phyloP scores from a whole-genome alignment of 495 filamentous ascomycete genomes.

The Penicillium coprophilum region DNA sequence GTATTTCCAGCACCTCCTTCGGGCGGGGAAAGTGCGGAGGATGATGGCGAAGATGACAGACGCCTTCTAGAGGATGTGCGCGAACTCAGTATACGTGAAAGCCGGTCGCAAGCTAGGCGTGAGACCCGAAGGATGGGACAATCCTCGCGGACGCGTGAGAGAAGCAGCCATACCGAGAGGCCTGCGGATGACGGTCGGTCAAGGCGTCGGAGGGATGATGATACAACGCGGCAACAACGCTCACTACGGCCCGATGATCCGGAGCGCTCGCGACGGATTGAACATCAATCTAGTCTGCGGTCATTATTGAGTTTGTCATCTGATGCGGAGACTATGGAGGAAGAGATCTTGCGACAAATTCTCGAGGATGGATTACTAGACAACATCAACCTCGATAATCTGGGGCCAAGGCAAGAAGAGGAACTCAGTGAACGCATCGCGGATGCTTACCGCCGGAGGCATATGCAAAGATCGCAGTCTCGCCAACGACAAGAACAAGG shows the following conservation, averaged over 20 bases:
- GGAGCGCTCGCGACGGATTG: slow-evolving; percentile 55
- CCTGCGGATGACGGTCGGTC: slow-evolving; percentile 38
- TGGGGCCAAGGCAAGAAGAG: slow-evolving; percentile 75
- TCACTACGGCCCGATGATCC: slow-evolving; percentile 18
- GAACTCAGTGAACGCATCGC: slow-evolving; percentile 86
- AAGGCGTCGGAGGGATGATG: slow-evolving; percentile 46
- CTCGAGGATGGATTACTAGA: slow-evolving; percentile 84
- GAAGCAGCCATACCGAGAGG: slow-evolving; percentile 31
- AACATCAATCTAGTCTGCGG: slow-evolving; percentile 82
- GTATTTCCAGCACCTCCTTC: slow-evolving; percentile 43
- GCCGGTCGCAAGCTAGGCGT: slow-evolving; percentile 36
- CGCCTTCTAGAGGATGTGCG: slow-evolving; percentile 68
- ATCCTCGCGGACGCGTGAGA: slow-evolving; percentile 17
- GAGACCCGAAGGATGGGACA: slow-evolving; percentile 31
- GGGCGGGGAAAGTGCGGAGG: slow-evolving; percentile 24
- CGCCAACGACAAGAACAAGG: slow-evolving; percentile 24
- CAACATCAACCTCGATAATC: slow-evolving; percentile 78
- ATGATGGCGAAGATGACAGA: slow-evolving; percentile 62
- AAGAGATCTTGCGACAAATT: slow-evolving; percentile 86
- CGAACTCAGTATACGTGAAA: slow-evolving; percentile 69
- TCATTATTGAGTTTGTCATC: slow-evolving; percentile 71
- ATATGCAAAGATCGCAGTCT: slow-evolving; percentile 45
- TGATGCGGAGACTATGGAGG: slow-evolving; percentile 79
- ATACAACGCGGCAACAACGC: slow-evolving; percentile 36
- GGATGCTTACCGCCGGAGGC: slow-evolving; percentile 75